Percentiles rank a stretch among this genome's conserved stretches.
Conservation (phyloP, 2,329 filamentous ascomycete genomes). For the Zymoseptoria tritici region DNA sequence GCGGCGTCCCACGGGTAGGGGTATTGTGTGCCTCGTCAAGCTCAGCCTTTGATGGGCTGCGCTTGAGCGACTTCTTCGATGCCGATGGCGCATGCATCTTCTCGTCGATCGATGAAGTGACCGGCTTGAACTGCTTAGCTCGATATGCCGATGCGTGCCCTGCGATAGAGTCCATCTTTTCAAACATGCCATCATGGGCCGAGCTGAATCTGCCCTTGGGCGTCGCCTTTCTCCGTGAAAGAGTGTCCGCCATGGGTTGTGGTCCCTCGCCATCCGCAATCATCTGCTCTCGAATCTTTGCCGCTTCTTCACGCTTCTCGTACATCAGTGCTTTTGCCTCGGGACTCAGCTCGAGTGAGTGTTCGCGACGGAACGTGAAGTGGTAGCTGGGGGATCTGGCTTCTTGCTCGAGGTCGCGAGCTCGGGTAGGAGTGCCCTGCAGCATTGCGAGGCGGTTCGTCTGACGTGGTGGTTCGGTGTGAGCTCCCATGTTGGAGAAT, state of each 20-base stretch:
- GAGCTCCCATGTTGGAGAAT: conserved; percentile 66
- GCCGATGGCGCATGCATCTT: conserved; percentile 2
- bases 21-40: conserved; percentile 41
- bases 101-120: conserved; percentile 3
- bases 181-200: conserved; percentile 79
- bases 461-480: conserved; percentile 41
- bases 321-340: conserved; percentile 55
- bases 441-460: conserved; percentile 36
- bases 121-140: conserved; percentile 21
- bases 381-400: conserved; percentile 55
- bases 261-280: conserved; percentile 51
- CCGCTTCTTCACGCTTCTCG: conserved; percentile 64
- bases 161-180: conserved; percentile 96
- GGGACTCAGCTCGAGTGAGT: conserved; percentile 52
- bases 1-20: not conserved
- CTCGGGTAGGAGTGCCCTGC: conserved; percentile 54
- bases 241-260: conserved; percentile 33
- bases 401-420: conserved; percentile 27
- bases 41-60: conserved; percentile 52
- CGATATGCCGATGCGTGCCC: conserved; percentile 76
- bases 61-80: conserved; percentile 43
- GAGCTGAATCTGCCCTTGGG: conserved; percentile 81
- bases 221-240: conserved; percentile 64
- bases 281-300: conserved; percentile 63
- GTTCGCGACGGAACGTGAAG: conserved; percentile 53